Evolutionary conservation across 2,329 filamentous ascomycete genomes (phyloP).

Genomic region (Lojkania enalia): DNA sequence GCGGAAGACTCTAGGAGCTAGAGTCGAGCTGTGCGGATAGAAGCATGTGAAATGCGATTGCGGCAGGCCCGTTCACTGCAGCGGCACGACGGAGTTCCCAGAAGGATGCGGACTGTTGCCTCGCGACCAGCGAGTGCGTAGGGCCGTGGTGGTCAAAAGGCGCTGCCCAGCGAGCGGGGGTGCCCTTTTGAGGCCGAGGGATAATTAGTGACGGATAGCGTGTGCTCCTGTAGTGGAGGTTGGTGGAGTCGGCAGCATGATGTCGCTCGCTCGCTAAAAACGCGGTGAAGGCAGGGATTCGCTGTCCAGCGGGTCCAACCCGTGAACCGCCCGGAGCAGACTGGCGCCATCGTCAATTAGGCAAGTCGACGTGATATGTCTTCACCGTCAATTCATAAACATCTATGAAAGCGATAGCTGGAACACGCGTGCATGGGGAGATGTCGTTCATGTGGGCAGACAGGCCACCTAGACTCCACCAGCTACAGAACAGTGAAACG

Average conservation of each 20-base stretch:
- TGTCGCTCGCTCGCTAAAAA: conserved; percentile 16
- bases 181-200: neutral
- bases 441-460: too few relatives aligned
- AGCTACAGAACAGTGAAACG: too few relatives aligned
- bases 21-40: conserved; percentile 2
- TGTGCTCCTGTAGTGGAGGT: neutral
- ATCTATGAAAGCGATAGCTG: too few relatives aligned
- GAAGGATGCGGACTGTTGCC: neutral
- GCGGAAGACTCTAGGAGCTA: neutral
- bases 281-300: conserved; percentile 22
- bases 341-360: conserved; percentile 3
- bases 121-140: neutral
- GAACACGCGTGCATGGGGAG: too few relatives aligned
- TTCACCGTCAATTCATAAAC: conserved; percentile 15
- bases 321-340: neutral
- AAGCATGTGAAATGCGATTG: conserved; percentile 18
- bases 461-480: too few relatives aligned
- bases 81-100: neutral
- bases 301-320: conserved; percentile 6
- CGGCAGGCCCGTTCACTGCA: neutral
- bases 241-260: neutral
- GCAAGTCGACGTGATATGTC: conserved; percentile 6
- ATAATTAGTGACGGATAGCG: neutral
- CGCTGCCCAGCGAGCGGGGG: neutral
- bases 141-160: too few relatives aligned